Conservation (phyloP, 805 yeast genomes). For the Naumovozyma dairenensis region DNA sequence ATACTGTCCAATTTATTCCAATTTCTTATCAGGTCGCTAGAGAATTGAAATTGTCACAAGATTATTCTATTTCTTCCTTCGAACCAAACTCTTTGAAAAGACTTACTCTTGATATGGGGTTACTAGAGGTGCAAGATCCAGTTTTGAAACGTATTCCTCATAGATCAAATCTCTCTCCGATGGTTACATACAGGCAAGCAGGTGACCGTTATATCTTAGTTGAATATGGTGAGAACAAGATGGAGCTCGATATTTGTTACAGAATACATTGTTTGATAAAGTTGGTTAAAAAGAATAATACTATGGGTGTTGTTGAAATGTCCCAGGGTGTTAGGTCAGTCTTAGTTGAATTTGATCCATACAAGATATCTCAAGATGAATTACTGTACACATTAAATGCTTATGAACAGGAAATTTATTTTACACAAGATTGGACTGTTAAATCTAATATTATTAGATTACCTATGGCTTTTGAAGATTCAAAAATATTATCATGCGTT, state of each 20-base stretch:
- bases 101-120: conserved; percentile 25
- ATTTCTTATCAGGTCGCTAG: conserved; percentile 61
- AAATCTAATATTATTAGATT: conserved; percentile 71
- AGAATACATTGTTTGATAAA: conserved; percentile 76
- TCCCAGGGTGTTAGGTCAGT: conserved; percentile 96
- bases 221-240: conserved; percentile 82
- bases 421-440: conserved; percentile 75
- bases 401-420: conserved; percentile 64
- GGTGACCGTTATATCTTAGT: conserved; percentile 90
- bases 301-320: conserved; percentile 86
- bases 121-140: conserved; percentile 56
- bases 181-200: conserved; percentile 84
- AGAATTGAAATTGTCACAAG: conserved; percentile 51
- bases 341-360: conserved; percentile 71
- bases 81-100: conserved; percentile 11
- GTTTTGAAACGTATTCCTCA: conserved; percentile 45
- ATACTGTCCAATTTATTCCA: conserved; percentile 69
- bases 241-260: conserved; percentile 80
- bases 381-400: conserved; percentile 58
- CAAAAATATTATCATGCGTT: conserved; percentile 81
- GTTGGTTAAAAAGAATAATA: conserved; percentile 51
- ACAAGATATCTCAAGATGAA: conserved; percentile 47
- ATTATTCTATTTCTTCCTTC: conserved; percentile 36
- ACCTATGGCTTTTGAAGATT: conserved; percentile 96
- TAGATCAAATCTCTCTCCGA: conserved; percentile 44